Base-by-base conservation (phyloP, 78 protist species). In the Emiliania huxleyi region DNA sequence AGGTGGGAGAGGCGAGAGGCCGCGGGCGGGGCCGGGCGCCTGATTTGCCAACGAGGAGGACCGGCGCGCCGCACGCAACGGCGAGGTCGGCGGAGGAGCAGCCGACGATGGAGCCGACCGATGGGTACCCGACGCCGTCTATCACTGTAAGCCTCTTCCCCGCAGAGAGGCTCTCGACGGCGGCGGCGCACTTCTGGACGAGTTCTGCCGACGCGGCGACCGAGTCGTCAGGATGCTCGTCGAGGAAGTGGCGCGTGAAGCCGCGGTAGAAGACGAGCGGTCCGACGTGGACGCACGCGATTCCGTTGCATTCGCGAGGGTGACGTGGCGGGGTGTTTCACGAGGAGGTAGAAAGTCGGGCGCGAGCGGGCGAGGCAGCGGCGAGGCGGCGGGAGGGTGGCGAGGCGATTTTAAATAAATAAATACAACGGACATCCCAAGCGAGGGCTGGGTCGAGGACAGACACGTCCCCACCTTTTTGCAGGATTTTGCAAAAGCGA, bases 121-220 rank as follows among this genome's bases (percentile, higher is more conserved):
- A 37, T 1, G 91, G 91, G 55, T 91, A 91, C 52, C 93, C 93
- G 21, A 91, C 93, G 11, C 93, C 93, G 5, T 91, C 93, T 49
- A 91, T 77, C 23, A 91, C 37, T 21, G 38, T 37, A 11, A 40
- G 11, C 49, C 25, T 6, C 52, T 52, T 81, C 29, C 46, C 73
- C 23, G 0, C 25, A 26, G 44, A 25, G 62, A 81, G 26, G 11
- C 38, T 15, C 37, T 81, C 89, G 42, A 81, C 89, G 4, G 89
- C 89, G 21, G 26, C 33, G 56, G 33, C 46, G 23, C 89, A 81
- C 8, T 29, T 2, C 0, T 25, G 8, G 11, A 42, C 46, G 8
- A 77, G 48, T 15, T 77, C 87, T 2, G 81, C 81, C 15, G 18
- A 19, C 18, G 81, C 44, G 3, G 8, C 73, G 55, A 11, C 55